Evolutionary conservation across 805 yeast genomes (phyloP).

Genomic region (Yarrowia bubula): DNA sequence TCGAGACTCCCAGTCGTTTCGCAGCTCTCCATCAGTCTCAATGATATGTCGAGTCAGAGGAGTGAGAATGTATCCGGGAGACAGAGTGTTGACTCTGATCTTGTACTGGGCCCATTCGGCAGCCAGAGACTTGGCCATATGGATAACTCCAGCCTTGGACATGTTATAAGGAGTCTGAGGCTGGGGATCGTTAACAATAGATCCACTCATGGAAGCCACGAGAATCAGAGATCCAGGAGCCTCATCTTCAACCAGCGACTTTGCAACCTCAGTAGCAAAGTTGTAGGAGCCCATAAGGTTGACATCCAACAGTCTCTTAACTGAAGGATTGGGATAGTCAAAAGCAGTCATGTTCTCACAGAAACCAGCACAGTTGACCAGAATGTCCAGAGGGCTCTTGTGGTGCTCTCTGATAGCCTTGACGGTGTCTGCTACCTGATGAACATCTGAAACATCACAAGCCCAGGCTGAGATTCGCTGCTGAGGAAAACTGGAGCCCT

Average conservation of each 20-base stretch:
- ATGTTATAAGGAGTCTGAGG: slow-evolving; percentile 78
- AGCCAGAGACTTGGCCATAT: slow-evolving; percentile 70
- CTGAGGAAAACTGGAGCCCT: slow-evolving; percentile 27
- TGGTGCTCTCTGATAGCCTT: slow-evolving; percentile 55
- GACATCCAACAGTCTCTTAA: slow-evolving; percentile 66
- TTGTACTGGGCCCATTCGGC: slow-evolving; percentile 78
- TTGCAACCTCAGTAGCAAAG: slow-evolving; percentile 71
- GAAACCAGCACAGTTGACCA: slow-evolving; percentile 81
- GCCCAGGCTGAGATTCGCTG: slow-evolving; percentile 54
- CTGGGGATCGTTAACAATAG: slow-evolving; percentile 81
- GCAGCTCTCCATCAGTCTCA: slow-evolving; percentile 49
- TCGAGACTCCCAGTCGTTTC: slow-evolving; percentile 67
- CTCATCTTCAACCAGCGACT: slow-evolving; percentile 48
- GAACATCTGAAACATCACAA: slow-evolving; percentile 69
- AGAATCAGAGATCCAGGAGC: slow-evolving; percentile 70
- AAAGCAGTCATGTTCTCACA: slow-evolving; percentile 78
- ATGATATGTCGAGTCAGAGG: slow-evolving; percentile 74
- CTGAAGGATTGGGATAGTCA: slow-evolving; percentile 69
- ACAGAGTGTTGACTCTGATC: slow-evolving; percentile 73
- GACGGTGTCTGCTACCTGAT: slow-evolving; percentile 56
- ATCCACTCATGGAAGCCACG: slow-evolving; percentile 87
- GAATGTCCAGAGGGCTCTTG: slow-evolving; percentile 58
- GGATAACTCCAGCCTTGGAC: slow-evolving; percentile 85
- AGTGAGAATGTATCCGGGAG: slow-evolving; percentile 79
- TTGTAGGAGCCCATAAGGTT: slow-evolving; percentile 73